Conservation (phyloP, 768 basidiomycete genomes). For the Podaxis pistillaris region DNA sequence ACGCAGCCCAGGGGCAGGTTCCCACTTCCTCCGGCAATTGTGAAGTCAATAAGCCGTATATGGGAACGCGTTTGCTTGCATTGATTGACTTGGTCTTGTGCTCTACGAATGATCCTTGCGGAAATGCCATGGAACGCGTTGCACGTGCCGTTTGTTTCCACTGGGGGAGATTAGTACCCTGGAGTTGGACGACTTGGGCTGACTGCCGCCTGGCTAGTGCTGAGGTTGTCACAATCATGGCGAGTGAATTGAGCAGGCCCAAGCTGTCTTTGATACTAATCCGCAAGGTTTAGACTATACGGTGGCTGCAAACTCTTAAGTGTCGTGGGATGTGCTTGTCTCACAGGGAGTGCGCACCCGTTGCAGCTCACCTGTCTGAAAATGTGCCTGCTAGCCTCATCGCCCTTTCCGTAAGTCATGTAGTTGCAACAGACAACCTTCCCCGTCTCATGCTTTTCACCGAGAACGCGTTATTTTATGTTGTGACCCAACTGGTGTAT, state of each 20-base stretch:
- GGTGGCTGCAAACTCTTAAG: slow-evolving; percentile 5
- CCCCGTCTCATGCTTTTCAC: neutral
- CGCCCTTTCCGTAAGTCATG: slow-evolving; percentile 8
- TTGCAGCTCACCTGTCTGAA: neutral
- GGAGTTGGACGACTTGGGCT: slow-evolving; percentile 66
- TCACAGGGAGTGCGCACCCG: neutral
- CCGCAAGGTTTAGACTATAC: neutral
- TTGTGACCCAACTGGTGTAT: neutral
- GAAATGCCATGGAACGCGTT: neutral
- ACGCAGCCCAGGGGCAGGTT: neutral
- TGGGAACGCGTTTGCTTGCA: slow-evolving; percentile 6
- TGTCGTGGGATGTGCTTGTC: neutral
- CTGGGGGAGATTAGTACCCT: slow-evolving; percentile 56
- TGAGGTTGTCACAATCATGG: slow-evolving; percentile 49
- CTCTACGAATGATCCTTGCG: neutral
- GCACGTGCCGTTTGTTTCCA: slow-evolving; percentile 52
- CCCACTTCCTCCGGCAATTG: neutral
- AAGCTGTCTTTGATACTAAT: neutral
- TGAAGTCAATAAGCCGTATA: neutral
- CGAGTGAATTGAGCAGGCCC: slow-evolving; percentile 25
- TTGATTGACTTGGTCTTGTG: slow-evolving; percentile 2
- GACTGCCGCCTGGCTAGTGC: slow-evolving; percentile 49
- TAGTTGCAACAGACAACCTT: neutral
- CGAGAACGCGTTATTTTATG: neutral
- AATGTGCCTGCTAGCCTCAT: neutral